Evolutionary conservation across 2,329 filamentous ascomycete genomes (phyloP), one percentile per base, ranked within the genome.

Genomic region (Hymenoscyphus linearis): DNA sequence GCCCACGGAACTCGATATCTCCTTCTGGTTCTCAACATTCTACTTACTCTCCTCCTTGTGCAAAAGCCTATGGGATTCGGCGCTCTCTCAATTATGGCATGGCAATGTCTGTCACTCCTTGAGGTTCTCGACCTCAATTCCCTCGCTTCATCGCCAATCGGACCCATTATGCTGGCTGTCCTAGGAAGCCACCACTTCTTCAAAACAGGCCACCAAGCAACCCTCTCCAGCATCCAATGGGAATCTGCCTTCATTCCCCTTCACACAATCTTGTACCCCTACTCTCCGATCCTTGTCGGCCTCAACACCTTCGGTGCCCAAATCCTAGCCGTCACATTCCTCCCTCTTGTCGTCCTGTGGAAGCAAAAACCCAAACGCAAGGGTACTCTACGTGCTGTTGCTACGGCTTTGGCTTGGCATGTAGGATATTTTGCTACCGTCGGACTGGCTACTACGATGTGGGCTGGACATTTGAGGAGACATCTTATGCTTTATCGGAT

Each of bases 401-500:
- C 86, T 18, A 85, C 87, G 61, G 86, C 87, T 0, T 79, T 92
- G 58, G 88, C 84, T 16, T 88, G 87, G 27, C 92, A 96, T 71
- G 76, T 93, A 5, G 79, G 89, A 0, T 96, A 93, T 72, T 95
- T 92, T 72, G 90, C 90, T 4, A 88, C 90, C 9, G 84, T 97
- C 72, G 88, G 88, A 31, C 76, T 96, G 25, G 90, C 91, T 0
- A 96, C 93, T 4, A 96, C 95, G 69, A 85, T 89, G 74, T 97
- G 93, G 88, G 91, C 93, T 0, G 93, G 90, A 1, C 87, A 91
- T 77, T 77, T 99, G 70, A 82, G 95, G 59, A 82, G 95, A 57
- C 95, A 99, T 78, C 81, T 99, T 65, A 99, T 99, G 95, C 82
- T 99, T 34, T 99, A 95, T 76, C 84, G 95, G 50, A 91, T 99